Percentiles rank a stretch among this genome's conserved stretches.
Conservation (phyloP, 768 basidiomycete genomes). For the Leucogyrophana mollusca region DNA sequence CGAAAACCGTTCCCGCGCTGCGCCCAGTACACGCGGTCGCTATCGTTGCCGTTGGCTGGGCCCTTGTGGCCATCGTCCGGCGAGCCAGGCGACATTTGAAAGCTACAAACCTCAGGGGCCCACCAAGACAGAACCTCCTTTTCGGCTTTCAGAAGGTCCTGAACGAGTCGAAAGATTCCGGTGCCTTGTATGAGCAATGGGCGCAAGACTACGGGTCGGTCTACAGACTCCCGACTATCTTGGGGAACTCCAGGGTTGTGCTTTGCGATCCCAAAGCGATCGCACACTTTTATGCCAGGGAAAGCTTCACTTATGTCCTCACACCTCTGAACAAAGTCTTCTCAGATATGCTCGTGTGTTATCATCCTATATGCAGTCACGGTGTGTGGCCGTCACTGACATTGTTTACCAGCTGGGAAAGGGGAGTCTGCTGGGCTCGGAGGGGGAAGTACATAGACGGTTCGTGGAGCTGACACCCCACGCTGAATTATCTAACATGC, state of each 20-base stretch:
- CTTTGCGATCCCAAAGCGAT: conserved; percentile 48
- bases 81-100: not conserved
- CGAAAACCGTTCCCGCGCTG: too few species aligned
- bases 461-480: too few species aligned
- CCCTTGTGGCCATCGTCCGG: too few species aligned
- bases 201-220: conserved; percentile 16
- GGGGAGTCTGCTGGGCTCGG: conserved; percentile 29
- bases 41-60: too few species aligned
- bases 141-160: conserved; percentile 15
- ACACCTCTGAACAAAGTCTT: conserved; percentile 30
- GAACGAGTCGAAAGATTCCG: not conserved
- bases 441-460: not conserved
- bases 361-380: too few species aligned
- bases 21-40: too few species aligned
- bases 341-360: conserved; percentile 22
- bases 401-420: conserved; percentile 18
- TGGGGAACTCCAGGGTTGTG: conserved; percentile 12
- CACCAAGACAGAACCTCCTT: conserved; percentile 13
- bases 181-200: conserved; percentile 19
- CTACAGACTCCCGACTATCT: conserved; percentile 13
- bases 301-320: conserved; percentile 47
- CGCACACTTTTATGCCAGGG: conserved; percentile 46
- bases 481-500: too few species aligned
- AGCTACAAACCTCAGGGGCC: conserved; percentile 17
- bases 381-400: not conserved